Evolutionary conservation across 495 filamentous ascomycete species (phyloP), one percentile per base, ranked within the genome.

Genomic region (Stereocaulon alpinum): DNA sequence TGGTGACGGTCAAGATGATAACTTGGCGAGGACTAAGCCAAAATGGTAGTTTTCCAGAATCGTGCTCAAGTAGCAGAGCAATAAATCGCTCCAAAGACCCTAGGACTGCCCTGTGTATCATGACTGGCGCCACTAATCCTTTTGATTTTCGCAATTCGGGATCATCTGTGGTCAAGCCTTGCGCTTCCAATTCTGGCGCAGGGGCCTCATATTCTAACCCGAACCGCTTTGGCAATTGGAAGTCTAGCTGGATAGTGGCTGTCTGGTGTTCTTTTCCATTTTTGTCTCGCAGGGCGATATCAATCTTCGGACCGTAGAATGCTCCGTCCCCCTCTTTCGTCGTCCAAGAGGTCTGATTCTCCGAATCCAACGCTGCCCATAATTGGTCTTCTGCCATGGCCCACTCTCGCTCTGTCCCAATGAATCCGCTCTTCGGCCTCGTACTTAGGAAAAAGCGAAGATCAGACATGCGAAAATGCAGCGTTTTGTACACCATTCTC

Each of bases 291-390:
- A 95, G 72, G 48, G 94, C 85, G 45, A 95, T 86, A 65, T 96
- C 91, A 62, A 96, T 95, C 73, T 96, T 96, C 11, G 91, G 91
- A 0, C 91, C 91, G 69, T 95, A 96, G 67, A 96, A 96, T 6
- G 91, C 91, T 30, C 91, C 91, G 60, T 95, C 91, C 7, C 89
- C 89, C 61, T 83, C 78, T 62, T 87, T 91, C 54, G 91, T 40
- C 0, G 76, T 77, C 87, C 88, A 95, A 24, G 77, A 67, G 49
- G 80, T 77, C 3, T 83, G 82, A 27, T 80, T 87, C 11, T 72
- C 76, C 6, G 3, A 3, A 4, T 86, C 76, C 32, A 96, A 73
- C 1, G 90, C 87, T 49, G 80, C 68, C 54, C 77, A 84, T 51
- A 96, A 73, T 48, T 88, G 85, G 14, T 64, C 67, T 69, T 96